Evolutionary conservation across 2,329 filamentous ascomycete species (phyloP).

Genomic region (Fusarium oligoseptatum): DNA sequence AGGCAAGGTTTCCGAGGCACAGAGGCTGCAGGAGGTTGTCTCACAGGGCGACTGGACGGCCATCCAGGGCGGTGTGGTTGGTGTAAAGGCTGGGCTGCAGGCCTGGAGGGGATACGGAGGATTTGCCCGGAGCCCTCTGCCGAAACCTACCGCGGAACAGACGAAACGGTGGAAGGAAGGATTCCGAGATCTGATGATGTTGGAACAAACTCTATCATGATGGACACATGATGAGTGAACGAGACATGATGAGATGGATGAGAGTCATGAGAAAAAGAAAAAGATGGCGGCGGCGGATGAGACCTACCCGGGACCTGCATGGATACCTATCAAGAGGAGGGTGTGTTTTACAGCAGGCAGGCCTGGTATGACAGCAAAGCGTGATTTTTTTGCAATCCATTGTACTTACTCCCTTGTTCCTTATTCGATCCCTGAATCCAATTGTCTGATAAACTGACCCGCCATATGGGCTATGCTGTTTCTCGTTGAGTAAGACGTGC

Average conservation of each 20-base stretch:
- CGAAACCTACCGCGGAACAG: slow-evolving; percentile 63
- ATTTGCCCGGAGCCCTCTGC: slow-evolving; percentile 49
- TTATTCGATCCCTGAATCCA: neutral
- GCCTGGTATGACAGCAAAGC: slow-evolving; percentile 6
- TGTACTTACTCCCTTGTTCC: neutral
- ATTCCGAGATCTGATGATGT: slow-evolving; percentile 64
- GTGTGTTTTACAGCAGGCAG: slow-evolving; percentile 15
- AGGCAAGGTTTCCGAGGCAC: slow-evolving; percentile 71
- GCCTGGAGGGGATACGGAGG: slow-evolving; percentile 78
- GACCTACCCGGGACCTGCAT: slow-evolving; percentile 34
- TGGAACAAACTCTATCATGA: slow-evolving; percentile 62
- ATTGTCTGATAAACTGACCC: neutral
- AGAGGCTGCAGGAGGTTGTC: slow-evolving; percentile 73
- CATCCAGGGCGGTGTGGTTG: slow-evolving; percentile 78
- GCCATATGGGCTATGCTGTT: slow-evolving; percentile 8
- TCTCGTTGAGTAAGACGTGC: slow-evolving; percentile 20
- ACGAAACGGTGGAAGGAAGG: slow-evolving; percentile 66
- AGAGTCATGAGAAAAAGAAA: neutral
- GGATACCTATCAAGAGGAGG: neutral
- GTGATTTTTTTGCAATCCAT: neutral
- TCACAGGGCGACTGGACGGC: slow-evolving; percentile 79
- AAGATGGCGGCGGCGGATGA: neutral
- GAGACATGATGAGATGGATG: slow-evolving; percentile 12
- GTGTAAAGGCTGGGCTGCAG: slow-evolving; percentile 77
- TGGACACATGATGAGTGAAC: slow-evolving; percentile 1